Base-by-base conservation (phyloP, 208 protist genomes). In the Crithidia sp. region DNA sequence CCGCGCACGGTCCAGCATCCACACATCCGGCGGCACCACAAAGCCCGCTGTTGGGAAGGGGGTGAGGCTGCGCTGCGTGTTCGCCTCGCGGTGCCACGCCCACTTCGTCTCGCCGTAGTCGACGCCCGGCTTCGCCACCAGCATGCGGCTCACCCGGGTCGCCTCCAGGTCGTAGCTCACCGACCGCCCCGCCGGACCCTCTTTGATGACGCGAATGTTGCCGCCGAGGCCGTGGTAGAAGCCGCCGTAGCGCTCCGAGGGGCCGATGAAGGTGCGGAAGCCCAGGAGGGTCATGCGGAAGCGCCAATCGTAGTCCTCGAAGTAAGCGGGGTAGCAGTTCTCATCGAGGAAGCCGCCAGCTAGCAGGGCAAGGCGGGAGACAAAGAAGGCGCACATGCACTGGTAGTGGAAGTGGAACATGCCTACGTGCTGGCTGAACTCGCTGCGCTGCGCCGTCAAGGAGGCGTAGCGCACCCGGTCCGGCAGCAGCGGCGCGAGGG, bases 71-170 rank as follows among this genome's bases (percentile, higher is more conserved):
- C 60, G 39, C 16, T n/a, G 50, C 6, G 54, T 5, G 41, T 16
- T 14, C 16, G 72, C 72, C 40, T 65, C 58, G 58, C 56, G 57
- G 60, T 77, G 65, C 65, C 72, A 67, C 47, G 16, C 17, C 72
- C 72, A 65, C 41, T 71, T 77, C 47, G 56, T 17, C 50, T 77
- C 65, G 16, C 64, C 72, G 63, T 71, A 66, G 56, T 77, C 65
- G 19, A 67, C n/a, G 12, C 72, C 72, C 5, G 58, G 65, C 50
- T 67, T 53, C 13, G 49, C 65, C 16, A 52, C 39, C 36, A 77
- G 13, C 72, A 71, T 77, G 12, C 65, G 72, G 4, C 37, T 16
- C 39, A 65, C 56, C 10, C 65, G 41, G 12, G 19, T 67, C 13
- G 56, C 65, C 40, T 55, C 57, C 28, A 61, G 2, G 4, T 52